Base-by-base conservation (phyloP, 2,329 filamentous ascomycete genomes). In the Trichoderma sp. region DNA sequence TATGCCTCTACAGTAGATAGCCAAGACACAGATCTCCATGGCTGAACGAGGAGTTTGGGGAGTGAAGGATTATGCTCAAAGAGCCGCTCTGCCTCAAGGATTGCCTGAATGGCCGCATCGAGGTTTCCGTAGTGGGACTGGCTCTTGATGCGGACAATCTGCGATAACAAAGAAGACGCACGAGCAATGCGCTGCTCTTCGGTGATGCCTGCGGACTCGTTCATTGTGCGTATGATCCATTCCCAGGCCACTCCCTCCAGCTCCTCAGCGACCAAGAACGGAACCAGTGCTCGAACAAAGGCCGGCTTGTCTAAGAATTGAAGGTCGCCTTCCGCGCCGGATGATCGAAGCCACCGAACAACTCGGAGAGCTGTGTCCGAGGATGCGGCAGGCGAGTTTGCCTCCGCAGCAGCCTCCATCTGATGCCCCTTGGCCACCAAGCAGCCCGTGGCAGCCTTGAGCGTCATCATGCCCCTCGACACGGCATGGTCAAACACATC, bases 401-500 rank as follows among this genome's bases (percentile, higher is more conserved):
- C 60, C 27, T 80, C 78, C 18, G 60, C 29, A 79, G 78, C 56
- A 79, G 78, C 56, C 16, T 45, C 33, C 79, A 88, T 83, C 24
- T 86, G 84, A 53, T 85, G 83, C 38, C 83, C 82, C 78, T 90
- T 87, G 18, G 87, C 85, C 35, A 85, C 81, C 71, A 91, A 83
- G 75, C 89, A 90, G 14, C 90, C 90, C 1, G 86, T 86, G 0
- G 90, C 90, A 1, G 88, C 86, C 53, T 84, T 83, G 1, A 86
- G 80, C 4, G 85, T 91, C 89, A 91, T 90, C 78, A 91, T 84
- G 50, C 89, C 89, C 79, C 85, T 86, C 14, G 88, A 85, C 2
- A 89, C 89, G 21, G 89, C 90, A 75, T 86, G 85, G 77, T 90
- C 86, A 76, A 91, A 91, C 4, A 91, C 85, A 53, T 88, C 85